Base-by-base conservation (phyloP, 2,329 filamentous ascomycete species). In the Xylaria sp. region DNA sequence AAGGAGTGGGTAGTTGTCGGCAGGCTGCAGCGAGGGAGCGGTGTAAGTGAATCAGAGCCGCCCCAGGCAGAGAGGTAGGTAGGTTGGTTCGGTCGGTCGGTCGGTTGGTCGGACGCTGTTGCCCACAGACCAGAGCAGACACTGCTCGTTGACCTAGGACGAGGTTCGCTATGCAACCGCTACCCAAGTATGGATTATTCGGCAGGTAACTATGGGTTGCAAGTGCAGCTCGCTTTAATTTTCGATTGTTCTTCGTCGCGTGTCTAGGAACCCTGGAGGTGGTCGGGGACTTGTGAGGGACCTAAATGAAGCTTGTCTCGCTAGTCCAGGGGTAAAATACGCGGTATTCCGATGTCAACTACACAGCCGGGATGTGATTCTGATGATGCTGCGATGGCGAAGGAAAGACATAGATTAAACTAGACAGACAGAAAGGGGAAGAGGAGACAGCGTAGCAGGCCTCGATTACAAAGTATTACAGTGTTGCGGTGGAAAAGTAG, bases 51-150 rank as follows among this genome's bases (percentile, higher is more conserved):
- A 55, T 11, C 53, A 55, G 32, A 55, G 32, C 53, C n/a, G 19
- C 30, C 14, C 14, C 53, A 8, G 36, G n/a, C 4, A 30, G 27
- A 3, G 14, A 21, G 34, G 7, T 6, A 39, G 30, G 30, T 34
- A 32, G 48, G 24, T 27, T 69, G 70, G 69, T 39, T 32, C 19
- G 39, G 39, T 21, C 30, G 21, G 32, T 69, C 71, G 69, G 48
- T 32, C 19, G 39, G 39, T 21, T 21, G 21, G 32, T 69, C 71
- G 69, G 68, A 61, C 67, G 67, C 69, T 71, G 73, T 75, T 73
- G 76, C 61, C 72, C 74, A 72, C 69, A 65, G 72, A 70, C 72
- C 70, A 61, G 68, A 72, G 70, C 72, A 75, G 66, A 63, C 55
- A 71, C 68, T 70, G 74, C 65, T 62, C 48, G 72, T 63, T 56